These are phyloP conservation scores for Cercophora newfieldiana DNA, from an alignment of 495 filamentous ascomycete genomes.

Conservation along the genomic window DNA sequence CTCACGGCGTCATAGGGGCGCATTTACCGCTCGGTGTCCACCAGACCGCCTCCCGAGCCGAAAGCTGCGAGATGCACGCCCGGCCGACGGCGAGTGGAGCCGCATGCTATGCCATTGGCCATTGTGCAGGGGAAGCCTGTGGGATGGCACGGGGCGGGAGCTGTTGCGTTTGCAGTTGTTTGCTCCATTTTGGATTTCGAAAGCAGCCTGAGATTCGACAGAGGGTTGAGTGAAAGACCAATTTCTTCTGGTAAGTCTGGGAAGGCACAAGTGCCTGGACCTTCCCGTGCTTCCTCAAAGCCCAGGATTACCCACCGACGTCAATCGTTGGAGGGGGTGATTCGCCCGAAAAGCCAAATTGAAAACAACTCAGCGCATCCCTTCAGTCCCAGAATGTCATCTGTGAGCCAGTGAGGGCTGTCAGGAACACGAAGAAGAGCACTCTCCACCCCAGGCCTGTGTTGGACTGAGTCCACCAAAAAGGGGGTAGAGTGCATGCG, in stretches of 20 bases:
- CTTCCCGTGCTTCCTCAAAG: too few species aligned
- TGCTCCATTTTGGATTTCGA: too few species aligned
- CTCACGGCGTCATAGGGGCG: background rate
- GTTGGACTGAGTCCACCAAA: background rate
- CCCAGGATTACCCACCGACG: too few species aligned
- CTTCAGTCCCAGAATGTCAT: too few species aligned
- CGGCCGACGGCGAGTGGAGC: background rate
- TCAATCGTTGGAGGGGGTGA: background rate
- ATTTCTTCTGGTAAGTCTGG: too few species aligned
- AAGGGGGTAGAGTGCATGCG: background rate
- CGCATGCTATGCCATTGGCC: background rate
- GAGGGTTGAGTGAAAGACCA: too few species aligned
- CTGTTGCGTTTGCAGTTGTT: background rate
- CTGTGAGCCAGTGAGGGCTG: too few species aligned
- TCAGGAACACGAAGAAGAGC: too few species aligned
- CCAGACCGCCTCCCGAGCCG: background rate
- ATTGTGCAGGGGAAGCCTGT: background rate
- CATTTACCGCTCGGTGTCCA: background rate
- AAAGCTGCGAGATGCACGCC: background rate
- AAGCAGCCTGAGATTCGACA: too few species aligned
- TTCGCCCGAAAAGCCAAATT: too few species aligned
- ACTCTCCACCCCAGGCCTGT: background rate
- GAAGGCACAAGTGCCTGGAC: background rate
- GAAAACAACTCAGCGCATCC: too few species aligned
- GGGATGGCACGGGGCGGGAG: background rate